These are phyloP conservation scores for Flaveria robusta DNA, from an alignment of 129 eudicot species.

Conservation along the genomic window DNA sequence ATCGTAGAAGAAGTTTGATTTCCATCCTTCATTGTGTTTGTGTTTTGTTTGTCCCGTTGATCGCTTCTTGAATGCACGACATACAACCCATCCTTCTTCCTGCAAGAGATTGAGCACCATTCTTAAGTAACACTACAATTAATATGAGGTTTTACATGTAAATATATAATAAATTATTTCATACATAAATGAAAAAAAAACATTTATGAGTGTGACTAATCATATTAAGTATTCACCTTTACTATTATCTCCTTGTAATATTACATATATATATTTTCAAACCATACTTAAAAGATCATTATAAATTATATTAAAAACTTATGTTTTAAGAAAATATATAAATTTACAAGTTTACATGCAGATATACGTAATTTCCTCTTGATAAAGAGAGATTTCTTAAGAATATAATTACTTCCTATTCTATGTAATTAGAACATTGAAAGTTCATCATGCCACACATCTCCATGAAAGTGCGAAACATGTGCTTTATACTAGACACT, in stretches of 20 bases:
- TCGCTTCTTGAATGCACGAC: constrained; percentile 92
- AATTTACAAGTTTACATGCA: too few relatives aligned
- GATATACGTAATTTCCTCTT: too few relatives aligned
- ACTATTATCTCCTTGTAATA: too few relatives aligned
- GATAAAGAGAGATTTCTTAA: too few relatives aligned
- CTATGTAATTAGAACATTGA: background rate
- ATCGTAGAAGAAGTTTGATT: constrained; percentile 57
- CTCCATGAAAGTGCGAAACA: constrained; percentile 3
- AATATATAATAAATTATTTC: too few relatives aligned
- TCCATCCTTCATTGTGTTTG: constrained; percentile 52
- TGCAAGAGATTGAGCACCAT: constrained; percentile 30
- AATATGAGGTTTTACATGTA: background rate
- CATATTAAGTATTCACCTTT: too few relatives aligned
- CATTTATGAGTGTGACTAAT: too few relatives aligned
- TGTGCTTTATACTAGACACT: background rate
- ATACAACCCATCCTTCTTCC: constrained; percentile 99
- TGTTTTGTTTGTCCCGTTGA: constrained; percentile 58
- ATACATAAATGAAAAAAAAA: too few relatives aligned
- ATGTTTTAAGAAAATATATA: too few relatives aligned
- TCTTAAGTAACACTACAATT: background rate
- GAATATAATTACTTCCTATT: background rate
- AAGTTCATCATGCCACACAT: background rate
- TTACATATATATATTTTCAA: too few relatives aligned
- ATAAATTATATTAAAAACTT: too few relatives aligned
- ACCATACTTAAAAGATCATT: too few relatives aligned